Evolutionary conservation across 2,329 filamentous ascomycete species (phyloP).

Genomic region (Helotiales sp.): DNA sequence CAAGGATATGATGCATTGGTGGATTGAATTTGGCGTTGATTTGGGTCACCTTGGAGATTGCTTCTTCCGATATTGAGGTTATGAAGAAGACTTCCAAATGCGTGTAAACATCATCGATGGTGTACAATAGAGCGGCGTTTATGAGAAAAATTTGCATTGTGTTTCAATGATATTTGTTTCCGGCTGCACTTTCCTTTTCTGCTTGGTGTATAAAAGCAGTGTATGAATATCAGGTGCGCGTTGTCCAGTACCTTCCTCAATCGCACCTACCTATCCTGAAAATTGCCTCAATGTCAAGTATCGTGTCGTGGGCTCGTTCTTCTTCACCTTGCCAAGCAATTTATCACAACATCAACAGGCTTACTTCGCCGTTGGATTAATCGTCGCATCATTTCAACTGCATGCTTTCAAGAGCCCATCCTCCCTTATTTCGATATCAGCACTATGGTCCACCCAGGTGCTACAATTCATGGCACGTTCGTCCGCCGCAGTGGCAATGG

Average conservation of each 20-base stretch:
- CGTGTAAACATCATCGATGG: neutral
- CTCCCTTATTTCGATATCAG: neutral
- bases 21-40: constrained; percentile 23
- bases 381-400: neutral
- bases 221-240: neutral
- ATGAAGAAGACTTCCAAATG: constrained; percentile 4
- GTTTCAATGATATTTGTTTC: neutral
- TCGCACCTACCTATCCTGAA: neutral
- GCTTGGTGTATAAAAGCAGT: neutral
- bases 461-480: neutral
- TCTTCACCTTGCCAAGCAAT: neutral
- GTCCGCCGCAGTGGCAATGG: neutral
- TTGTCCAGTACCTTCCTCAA: neutral
- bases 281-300: neutral
- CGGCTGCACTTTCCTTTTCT: neutral
- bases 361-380: neutral
- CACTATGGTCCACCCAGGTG: neutral
- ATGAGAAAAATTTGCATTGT: constrained; percentile 3
- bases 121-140: constrained; percentile 26
- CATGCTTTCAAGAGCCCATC: neutral
- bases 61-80: neutral
- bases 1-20: constrained; percentile 21
- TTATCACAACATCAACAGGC: neutral
- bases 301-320: neutral
- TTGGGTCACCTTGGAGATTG: constrained; percentile 1